Percentiles rank a stretch among this genome's conserved stretches.
phyloP scores from a whole-genome alignment of 345 rosid species.

The Eucalyptus regnans region DNA sequence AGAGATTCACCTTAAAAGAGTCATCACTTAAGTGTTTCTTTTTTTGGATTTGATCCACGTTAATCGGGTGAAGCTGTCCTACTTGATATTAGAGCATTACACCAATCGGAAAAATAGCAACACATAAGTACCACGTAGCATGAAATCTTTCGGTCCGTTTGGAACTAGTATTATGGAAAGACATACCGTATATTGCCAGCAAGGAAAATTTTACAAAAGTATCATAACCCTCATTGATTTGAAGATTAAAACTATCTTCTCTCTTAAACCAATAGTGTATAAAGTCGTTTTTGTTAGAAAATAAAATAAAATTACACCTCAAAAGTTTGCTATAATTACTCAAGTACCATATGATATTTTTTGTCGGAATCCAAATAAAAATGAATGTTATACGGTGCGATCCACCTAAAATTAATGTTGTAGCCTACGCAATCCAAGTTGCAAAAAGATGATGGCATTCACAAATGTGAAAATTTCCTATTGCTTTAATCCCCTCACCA shows the following conservation, averaged over 20 bases:
- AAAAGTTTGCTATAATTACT: neutral
- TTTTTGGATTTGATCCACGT: neutral
- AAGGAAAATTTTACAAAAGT: neutral
- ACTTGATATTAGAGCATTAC: neutral
- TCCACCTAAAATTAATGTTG: neutral
- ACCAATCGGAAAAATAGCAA: neutral
- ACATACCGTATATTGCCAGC: rapidly evolving
- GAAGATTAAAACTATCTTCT: neutral
- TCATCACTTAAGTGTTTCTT: neutral
- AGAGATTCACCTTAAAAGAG: neutral
- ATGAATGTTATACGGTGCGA: neutral
- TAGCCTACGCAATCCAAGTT: neutral
- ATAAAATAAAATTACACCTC: neutral
- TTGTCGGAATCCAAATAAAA: neutral
- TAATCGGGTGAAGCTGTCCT: neutral
- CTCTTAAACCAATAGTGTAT: neutral
- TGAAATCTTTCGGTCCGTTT: neutral
- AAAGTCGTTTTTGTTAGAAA: neutral
- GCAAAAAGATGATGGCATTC: neutral
- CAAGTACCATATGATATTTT: neutral
- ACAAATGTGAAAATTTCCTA: neutral
- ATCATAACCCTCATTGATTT: neutral
- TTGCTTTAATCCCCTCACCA: neutral
- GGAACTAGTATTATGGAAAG: neutral
- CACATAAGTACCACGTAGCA: neutral